A percentile compares a stretch with the other conserved stretches of the same genome.
phyloP scores from a whole-genome alignment of 2,329 filamentous ascomycete genomes.

The Colletotrichum paranaense region DNA sequence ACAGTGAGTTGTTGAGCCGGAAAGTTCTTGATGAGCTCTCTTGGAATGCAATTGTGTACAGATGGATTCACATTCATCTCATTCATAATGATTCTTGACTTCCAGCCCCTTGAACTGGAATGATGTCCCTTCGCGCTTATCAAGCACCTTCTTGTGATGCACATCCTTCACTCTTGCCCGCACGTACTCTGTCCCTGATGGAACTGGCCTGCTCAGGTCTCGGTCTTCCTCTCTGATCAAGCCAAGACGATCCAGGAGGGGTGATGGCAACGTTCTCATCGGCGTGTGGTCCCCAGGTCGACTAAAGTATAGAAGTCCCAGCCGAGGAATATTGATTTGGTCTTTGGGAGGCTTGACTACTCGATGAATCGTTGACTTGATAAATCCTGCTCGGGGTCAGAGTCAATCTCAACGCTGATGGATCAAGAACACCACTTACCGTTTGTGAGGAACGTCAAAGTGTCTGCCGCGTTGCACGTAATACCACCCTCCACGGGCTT shows the following conservation, averaged over 20 bases:
- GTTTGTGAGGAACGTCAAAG: neutral
- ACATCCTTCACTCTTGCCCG: neutral
- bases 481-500: neutral
- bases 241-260: neutral
- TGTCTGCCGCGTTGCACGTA: neutral
- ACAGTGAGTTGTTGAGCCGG: no score
- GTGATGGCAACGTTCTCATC: neutral
- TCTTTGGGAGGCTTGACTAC: neutral
- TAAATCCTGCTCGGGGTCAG: neutral
- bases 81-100: neutral
- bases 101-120: neutral
- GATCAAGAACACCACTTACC: neutral
- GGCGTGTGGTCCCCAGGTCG: neutral
- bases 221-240: neutral
- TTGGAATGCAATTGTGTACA: no score
- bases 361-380: neutral
- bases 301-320: neutral
- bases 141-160: neutral
- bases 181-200: neutral
- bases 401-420: neutral
- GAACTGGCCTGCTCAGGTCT: neutral
- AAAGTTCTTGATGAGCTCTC: no score
- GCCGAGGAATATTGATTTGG: neutral
- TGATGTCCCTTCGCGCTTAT: neutral
- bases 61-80: neutral